A percentile compares a stretch with the other conserved stretches of the same genome.
Evolutionary conservation across 2,329 filamentous ascomycete genomes (phyloP).

Genomic region (Calonectria pteridis): DNA sequence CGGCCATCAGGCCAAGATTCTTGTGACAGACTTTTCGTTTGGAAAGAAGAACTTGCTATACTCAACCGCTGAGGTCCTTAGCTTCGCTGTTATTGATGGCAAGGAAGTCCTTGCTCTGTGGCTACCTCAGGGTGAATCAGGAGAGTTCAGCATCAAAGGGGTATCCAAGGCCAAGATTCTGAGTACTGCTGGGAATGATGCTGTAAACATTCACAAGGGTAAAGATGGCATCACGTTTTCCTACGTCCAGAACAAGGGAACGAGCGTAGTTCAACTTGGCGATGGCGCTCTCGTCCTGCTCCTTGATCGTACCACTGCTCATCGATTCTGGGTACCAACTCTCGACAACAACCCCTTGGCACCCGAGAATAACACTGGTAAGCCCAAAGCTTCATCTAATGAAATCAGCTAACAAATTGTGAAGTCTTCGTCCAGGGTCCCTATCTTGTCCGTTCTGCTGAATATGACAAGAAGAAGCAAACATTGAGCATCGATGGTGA

Average conservation of each 20-base stretch:
- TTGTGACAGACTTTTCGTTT: constrained; percentile 70
- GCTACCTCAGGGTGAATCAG: constrained; percentile 65
- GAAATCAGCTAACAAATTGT: neutral
- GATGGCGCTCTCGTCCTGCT: constrained; percentile 64
- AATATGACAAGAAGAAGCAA: constrained; percentile 47
- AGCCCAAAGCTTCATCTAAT: neutral
- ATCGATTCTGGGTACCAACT: constrained; percentile 68
- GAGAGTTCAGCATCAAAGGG: constrained; percentile 64
- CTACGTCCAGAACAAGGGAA: constrained; percentile 63
- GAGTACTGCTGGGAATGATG: constrained; percentile 51
- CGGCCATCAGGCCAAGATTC: constrained; percentile 72
- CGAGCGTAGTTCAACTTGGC: constrained; percentile 59
- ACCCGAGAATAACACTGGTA: constrained; percentile 59
- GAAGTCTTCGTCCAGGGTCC: constrained; percentile 65
- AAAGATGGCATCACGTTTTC: constrained; percentile 56
- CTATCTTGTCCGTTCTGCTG: constrained; percentile 63
- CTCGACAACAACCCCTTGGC: constrained; percentile 61
- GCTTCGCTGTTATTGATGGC: constrained; percentile 61
- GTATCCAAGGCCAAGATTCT: constrained; percentile 26
- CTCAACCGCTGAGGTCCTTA: constrained; percentile 68
- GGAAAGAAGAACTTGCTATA: constrained; percentile 65
- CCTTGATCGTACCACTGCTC: constrained; percentile 66
- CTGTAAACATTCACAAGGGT: constrained; percentile 56
- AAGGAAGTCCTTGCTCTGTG: constrained; percentile 64
- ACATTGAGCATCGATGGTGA: constrained; percentile 61